These are phyloP conservation scores for Monosporascus sp. DNA, from an alignment of 2,329 filamentous ascomycete species.

Conservation along the genomic window DNA sequence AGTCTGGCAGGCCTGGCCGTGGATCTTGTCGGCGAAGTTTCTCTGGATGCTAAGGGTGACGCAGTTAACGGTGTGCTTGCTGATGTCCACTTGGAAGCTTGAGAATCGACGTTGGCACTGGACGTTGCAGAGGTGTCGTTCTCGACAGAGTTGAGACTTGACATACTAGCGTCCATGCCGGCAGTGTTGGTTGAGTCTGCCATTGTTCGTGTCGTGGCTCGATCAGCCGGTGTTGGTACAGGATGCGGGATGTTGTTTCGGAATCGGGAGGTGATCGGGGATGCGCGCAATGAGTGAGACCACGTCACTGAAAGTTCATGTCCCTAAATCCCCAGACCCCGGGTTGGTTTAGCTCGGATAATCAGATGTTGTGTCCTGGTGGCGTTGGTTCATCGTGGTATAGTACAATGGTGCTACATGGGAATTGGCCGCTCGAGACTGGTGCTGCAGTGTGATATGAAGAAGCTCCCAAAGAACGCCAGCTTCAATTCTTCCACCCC, in stretches of 20 bases:
- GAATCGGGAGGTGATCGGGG: constrained; percentile 6
- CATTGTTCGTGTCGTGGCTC: constrained; percentile 14
- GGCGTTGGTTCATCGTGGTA: constrained; percentile 24
- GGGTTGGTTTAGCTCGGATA: constrained; percentile 19
- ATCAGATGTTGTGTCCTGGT: constrained; percentile 15
- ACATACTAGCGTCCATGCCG: constrained; percentile 26
- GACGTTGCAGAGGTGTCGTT: constrained; percentile 26
- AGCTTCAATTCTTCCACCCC: too few species aligned
- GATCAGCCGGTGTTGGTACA: constrained; percentile 5
- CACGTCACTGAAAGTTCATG: constrained; percentile 19
- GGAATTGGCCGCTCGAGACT: constrained; percentile 7
- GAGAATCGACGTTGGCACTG: constrained; percentile 25
- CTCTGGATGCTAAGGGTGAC: constrained; percentile 25
- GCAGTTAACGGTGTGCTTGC: constrained; percentile 25
- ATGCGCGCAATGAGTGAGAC: constrained; percentile 19
- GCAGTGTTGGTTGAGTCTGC: constrained; percentile 17
- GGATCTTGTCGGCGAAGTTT: constrained; percentile 22
- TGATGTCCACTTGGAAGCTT: constrained; percentile 27
- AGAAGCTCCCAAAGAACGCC: too few species aligned
- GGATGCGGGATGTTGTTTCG: constrained; percentile 7
- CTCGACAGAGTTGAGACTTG: constrained; percentile 26
- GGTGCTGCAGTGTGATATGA: too few species aligned
- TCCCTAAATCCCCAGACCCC: constrained; percentile 16
- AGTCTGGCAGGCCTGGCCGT: constrained; percentile 14
- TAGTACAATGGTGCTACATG: constrained; percentile 16